Conservation (phyloP, 495 filamentous ascomycete species). For the Thozetella sp. region DNA sequence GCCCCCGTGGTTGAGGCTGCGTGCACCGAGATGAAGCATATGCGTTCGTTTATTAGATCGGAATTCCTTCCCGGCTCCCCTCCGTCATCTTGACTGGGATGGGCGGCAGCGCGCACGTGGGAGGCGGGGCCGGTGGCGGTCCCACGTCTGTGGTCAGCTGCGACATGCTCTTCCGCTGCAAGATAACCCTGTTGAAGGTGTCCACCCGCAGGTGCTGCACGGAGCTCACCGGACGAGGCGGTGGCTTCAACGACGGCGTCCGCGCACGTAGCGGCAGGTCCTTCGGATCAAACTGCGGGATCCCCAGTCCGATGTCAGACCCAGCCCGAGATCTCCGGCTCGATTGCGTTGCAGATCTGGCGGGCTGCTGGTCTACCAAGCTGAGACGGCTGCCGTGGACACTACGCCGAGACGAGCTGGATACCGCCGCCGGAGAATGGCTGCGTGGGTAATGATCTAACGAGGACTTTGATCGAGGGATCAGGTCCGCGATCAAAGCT, state of each 20-base stretch:
- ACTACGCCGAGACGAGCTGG: slow-evolving; percentile 1
- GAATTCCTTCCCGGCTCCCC: not conserved
- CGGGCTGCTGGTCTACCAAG: slow-evolving; percentile 15
- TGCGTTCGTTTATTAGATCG: not conserved
- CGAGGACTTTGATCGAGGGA: slow-evolving; percentile 20
- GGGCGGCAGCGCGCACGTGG: slow-evolving; percentile 63
- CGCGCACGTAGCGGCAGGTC: slow-evolving; percentile 19
- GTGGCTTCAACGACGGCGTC: slow-evolving; percentile 20
- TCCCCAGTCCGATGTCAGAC: not conserved
- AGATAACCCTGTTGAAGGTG: slow-evolving; percentile 23
- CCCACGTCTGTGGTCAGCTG: slow-evolving; percentile 52
- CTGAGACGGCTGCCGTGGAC: slow-evolving; percentile 17
- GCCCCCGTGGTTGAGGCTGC: slow-evolving; percentile 19
- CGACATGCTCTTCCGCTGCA: slow-evolving; percentile 57
- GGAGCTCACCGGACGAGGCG: slow-evolving; percentile 14
- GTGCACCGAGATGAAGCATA: not conserved
- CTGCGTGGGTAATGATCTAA: slow-evolving; percentile 17
- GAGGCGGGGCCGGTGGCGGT: slow-evolving; percentile 64
- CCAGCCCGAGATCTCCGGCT: not conserved
- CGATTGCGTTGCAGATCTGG: slow-evolving; percentile 2
- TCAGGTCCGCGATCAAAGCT: slow-evolving; percentile 4
- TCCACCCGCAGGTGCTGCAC: slow-evolving; percentile 29
- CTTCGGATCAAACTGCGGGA: slow-evolving; percentile 6
- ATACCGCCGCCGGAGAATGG: not conserved
- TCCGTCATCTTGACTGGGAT: slow-evolving; percentile 39